Base-by-base conservation (phyloP, 1,139 yeast genomes). In the Pichia sp. region DNA sequence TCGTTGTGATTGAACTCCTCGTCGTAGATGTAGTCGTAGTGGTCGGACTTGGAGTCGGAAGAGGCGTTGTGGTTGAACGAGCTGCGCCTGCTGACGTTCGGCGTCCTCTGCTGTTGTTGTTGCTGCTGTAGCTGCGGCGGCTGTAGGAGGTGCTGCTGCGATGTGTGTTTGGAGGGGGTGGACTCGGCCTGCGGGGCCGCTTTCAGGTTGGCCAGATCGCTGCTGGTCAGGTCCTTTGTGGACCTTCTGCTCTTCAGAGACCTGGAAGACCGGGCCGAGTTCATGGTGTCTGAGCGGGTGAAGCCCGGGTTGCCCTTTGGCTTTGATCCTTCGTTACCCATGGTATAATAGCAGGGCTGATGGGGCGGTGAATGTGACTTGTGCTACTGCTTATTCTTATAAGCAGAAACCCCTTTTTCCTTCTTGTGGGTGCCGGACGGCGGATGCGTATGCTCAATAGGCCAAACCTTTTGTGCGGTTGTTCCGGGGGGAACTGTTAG, bases 261-360 rank as follows among this genome's bases (percentile, higher is more conserved):
- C 47, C 65, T 60, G 2, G 62, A 55, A 4, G 69, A 66, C 54
- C 59, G 59, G 3, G 61, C 58, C 6, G 70, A 67, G 3, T 65
- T 65, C 11, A 61, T 57, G 1, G 70, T 67, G 54, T 67, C 70
- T 2, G 69, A 58, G 42, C 70, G 58, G 13, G 63, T 51, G 45
- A 67, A 63, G 36, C 60, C 61, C 26, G 68, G 60, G 44, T 48
- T 56, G 3, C 59, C 56, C 49, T 61, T 64, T 26, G 61, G 65
- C 53, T 67, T 67, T 5, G 70, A 67, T 5, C 67, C 59, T 58
- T 67, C 70, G 54, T 67, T 67, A 50, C 70, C 70, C 70, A 67
- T 67, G 23, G 7, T 45, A 1, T 4, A 1, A 16, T 8, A 4
- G 19, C 8, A 3, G 23, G 23, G 23, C 23, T 19, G 23, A 19